Evolutionary conservation across 306 rosid species (phyloP).

Genomic region (Carpinus fangiana): DNA sequence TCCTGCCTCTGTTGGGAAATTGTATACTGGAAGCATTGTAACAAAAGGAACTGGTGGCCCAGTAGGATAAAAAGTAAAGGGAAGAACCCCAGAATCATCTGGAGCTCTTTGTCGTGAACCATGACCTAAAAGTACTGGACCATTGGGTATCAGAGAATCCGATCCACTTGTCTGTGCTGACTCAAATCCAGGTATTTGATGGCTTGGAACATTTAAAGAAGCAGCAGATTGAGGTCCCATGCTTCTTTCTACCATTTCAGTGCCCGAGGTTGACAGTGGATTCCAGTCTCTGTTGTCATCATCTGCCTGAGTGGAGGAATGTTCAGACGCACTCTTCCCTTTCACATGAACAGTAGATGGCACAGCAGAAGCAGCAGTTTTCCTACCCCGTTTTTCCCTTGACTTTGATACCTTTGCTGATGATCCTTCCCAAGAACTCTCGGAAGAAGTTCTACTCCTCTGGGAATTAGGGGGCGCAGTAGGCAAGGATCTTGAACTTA

Average conservation of each 20-base stretch:
- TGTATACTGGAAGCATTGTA: constrained; percentile 72
- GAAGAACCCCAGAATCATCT: constrained; percentile 62
- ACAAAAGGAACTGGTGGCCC: constrained; percentile 98
- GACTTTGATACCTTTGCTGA: constrained; percentile 72
- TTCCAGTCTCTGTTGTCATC: constrained; percentile 76
- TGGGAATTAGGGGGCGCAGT: constrained; percentile 48
- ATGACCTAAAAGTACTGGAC: constrained; percentile 70
- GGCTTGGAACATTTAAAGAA: constrained; percentile 53
- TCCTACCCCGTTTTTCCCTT: constrained; percentile 73
- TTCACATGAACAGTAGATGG: constrained; percentile 52
- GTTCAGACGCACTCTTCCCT: constrained; percentile 70
- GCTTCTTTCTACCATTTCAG: constrained; percentile 64
- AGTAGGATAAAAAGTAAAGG: constrained; percentile 77
- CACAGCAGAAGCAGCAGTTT: constrained; percentile 34
- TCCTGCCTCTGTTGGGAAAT: constrained; percentile 59
- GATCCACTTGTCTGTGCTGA: constrained; percentile 74
- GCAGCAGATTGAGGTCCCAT: constrained; percentile 42
- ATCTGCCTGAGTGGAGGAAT: constrained; percentile 59
- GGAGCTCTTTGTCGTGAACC: constrained; percentile 68
- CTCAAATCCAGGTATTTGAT: constrained; percentile 69
- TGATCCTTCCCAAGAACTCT: constrained; percentile 92
- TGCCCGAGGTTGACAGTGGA: constrained; percentile 35
- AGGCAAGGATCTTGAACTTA: constrained; percentile 50
- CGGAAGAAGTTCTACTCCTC: constrained; percentile 74
- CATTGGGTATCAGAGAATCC: constrained; percentile 57